These are phyloP conservation scores for Kwoniella europaea DNA, from an alignment of 768 basidiomycete species.

Conservation along the genomic window DNA sequence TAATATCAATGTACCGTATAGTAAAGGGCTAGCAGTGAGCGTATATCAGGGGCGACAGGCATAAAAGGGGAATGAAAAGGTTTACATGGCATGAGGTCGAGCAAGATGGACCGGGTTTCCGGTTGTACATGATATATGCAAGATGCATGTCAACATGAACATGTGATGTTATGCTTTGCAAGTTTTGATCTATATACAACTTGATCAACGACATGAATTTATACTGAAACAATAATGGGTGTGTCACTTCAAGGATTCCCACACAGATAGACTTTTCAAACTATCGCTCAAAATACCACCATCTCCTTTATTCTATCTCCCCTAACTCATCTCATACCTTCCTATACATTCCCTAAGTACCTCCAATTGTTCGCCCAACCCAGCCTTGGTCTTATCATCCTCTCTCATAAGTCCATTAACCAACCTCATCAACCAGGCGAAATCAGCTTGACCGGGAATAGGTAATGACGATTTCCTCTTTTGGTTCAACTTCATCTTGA, in stretches of 20 bases:
- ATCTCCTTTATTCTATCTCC: neutral
- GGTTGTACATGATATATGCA: neutral
- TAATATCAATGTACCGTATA: slow-evolving; percentile 30
- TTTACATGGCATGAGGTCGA: neutral
- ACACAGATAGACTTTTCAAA: too few relatives aligned
- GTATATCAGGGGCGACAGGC: slow-evolving; percentile 22
- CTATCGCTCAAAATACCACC: too few relatives aligned
- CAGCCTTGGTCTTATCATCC: neutral
- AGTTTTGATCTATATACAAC: too few relatives aligned
- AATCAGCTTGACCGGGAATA: slow-evolving; percentile 84
- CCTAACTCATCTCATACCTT: slow-evolving; percentile 5
- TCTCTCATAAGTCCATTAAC: slow-evolving; percentile 1
- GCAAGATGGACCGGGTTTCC: too few relatives aligned
- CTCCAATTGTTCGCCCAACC: slow-evolving; percentile 4
- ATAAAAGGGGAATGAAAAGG: neutral
- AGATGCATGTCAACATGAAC: too few relatives aligned
- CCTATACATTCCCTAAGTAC: slow-evolving; percentile 8
- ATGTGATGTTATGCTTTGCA: too few relatives aligned
- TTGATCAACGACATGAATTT: too few relatives aligned
- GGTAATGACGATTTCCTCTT: slow-evolving; percentile 67
- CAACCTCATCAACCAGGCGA: slow-evolving; percentile 69
- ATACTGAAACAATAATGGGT: too few relatives aligned
- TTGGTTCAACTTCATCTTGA: slow-evolving; percentile 71
- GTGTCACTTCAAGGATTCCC: too few relatives aligned
- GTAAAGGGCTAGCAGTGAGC: slow-evolving; percentile 31